phyloP scores from a whole-genome alignment of 225 moss, liverwort and hornwort genomes.

The Climacium dendroides region DNA sequence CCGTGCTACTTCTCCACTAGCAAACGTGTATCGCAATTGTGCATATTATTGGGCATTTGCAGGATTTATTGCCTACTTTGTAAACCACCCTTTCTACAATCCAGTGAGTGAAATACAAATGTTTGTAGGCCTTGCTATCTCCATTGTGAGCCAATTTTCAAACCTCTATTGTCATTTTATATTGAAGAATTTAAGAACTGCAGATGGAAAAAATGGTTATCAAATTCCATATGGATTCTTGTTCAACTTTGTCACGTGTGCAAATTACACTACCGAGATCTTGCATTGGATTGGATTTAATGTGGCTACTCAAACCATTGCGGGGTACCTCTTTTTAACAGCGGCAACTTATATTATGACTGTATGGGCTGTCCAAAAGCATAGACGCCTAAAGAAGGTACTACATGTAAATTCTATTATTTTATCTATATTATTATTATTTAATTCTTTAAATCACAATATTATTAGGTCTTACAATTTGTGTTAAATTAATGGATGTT shows the following conservation, averaged over 20 bases:
- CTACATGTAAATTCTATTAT: too few relatives aligned
- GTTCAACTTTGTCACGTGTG: slow-evolving; percentile 70
- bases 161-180: slow-evolving; percentile 78
- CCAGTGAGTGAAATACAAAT: slow-evolving; percentile 59
- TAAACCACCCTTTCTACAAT: slow-evolving; percentile 73
- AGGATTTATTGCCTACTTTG: slow-evolving; percentile 64
- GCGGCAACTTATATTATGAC: slow-evolving; percentile 69
- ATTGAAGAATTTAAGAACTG: slow-evolving; percentile 42
- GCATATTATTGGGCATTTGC: slow-evolving; percentile 71
- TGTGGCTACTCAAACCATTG: slow-evolving; percentile 67
- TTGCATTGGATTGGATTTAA: slow-evolving; percentile 91
- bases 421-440: neutral
- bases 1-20: slow-evolving; percentile 54
- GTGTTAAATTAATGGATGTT: neutral
- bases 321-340: slow-evolving; percentile 55
- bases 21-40: slow-evolving; percentile 74
- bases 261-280: slow-evolving; percentile 78
- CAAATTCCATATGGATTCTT: slow-evolving; percentile 77
- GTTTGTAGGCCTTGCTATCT: slow-evolving; percentile 46
- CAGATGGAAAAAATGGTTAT: slow-evolving; percentile 38
- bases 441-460: neutral
- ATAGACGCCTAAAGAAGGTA: slow-evolving; percentile 69
- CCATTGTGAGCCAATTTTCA: slow-evolving; percentile 33
- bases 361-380: slow-evolving; percentile 78
- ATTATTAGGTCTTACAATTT: neutral